A percentile compares a stretch with the other conserved stretches of the same genome.
These are phyloP conservation scores for Ophiostoma himal-ulmi DNA, from an alignment of 2,329 filamentous ascomycete genomes.

Conservation along the genomic window DNA sequence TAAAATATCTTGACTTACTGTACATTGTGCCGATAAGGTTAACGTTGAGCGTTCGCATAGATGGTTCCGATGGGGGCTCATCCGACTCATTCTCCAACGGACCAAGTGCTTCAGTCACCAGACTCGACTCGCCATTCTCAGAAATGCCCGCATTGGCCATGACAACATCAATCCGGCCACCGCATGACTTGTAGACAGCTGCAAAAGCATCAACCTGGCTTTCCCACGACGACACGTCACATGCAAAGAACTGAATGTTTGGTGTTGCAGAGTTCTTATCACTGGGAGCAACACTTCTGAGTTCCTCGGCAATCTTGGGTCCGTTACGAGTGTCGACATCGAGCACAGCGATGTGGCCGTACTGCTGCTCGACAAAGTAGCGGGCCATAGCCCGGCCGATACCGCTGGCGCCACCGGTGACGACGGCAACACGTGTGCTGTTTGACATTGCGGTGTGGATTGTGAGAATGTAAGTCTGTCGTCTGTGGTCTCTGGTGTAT, in stretches of 20 bases:
- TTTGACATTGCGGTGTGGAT: conserved; percentile 5
- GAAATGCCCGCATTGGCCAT: conserved; percentile 48
- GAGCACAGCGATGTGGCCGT: conserved; percentile 31
- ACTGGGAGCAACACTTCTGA: neutral
- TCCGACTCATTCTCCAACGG: conserved; percentile 21
- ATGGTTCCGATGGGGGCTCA: conserved; percentile 33
- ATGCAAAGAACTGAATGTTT: conserved; percentile 33
- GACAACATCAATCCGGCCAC: conserved; percentile 39
- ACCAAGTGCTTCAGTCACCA: conserved; percentile 28
- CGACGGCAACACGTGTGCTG: conserved; percentile 29
- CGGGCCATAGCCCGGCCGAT: conserved; percentile 34
- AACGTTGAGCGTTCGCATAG: conserved; percentile 36
- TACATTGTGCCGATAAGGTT: conserved; percentile 40
- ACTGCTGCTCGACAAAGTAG: conserved; percentile 34
- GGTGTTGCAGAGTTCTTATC: neutral
- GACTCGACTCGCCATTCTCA: conserved; percentile 34
- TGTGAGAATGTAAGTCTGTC: neutral
- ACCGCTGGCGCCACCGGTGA: conserved; percentile 36
- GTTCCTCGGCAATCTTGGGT: conserved; percentile 25
- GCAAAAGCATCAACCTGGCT: conserved; percentile 32
- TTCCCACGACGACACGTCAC: conserved; percentile 37
- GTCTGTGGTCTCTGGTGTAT: neutral
- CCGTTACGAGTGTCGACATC: conserved; percentile 33
- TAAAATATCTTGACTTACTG: conserved; percentile 33
- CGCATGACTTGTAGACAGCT: conserved; percentile 26